A percentile compares a stretch with the other conserved stretches of the same genome.
These are phyloP conservation scores for Ceratobasidium sp. DNA, from an alignment of 1,284 basidiomycete genomes.

Conservation along the genomic window DNA sequence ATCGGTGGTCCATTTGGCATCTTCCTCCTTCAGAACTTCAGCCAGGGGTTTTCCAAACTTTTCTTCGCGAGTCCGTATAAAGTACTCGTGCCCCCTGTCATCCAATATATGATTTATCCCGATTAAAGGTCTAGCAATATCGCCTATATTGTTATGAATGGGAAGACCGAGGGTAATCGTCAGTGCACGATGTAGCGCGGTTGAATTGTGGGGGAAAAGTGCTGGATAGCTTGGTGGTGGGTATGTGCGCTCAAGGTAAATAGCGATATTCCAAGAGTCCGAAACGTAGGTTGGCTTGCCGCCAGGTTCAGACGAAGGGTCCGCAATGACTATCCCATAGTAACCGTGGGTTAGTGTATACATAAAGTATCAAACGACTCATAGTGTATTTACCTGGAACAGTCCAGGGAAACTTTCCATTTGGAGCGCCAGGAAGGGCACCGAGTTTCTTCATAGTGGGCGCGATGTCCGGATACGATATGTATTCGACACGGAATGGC, in stretches of 20 bases:
- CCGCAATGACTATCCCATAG: slow-evolving; percentile 42
- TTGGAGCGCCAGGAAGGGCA: slow-evolving; percentile 42
- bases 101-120: slow-evolving; percentile 2
- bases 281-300: slow-evolving; percentile 38
- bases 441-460: slow-evolving; percentile 55
- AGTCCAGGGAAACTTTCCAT: slow-evolving; percentile 38
- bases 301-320: slow-evolving; percentile 20
- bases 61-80: slow-evolving; percentile 13
- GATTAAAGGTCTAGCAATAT: slow-evolving; percentile 8
- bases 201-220: slow-evolving; percentile 16
- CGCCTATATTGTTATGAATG: neutral
- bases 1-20: slow-evolving; percentile 2
- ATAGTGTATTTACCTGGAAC: slow-evolving; percentile 6
- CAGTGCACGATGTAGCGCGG: slow-evolving; percentile 6
- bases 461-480: slow-evolving; percentile 49
- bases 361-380: no score
- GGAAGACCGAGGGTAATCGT: neutral
- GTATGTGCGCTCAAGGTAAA: slow-evolving; percentile 42
- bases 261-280: slow-evolving; percentile 42
- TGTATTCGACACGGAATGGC: slow-evolving; percentile 45
- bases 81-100: slow-evolving; percentile 29
- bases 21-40: slow-evolving; percentile 15
- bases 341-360: no score
- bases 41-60: neutral
- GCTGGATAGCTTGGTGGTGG: slow-evolving; percentile 32